These are phyloP conservation scores for Porodaedalea pini DNA, from an alignment of 1,284 basidiomycete species.

Conservation along the genomic window DNA sequence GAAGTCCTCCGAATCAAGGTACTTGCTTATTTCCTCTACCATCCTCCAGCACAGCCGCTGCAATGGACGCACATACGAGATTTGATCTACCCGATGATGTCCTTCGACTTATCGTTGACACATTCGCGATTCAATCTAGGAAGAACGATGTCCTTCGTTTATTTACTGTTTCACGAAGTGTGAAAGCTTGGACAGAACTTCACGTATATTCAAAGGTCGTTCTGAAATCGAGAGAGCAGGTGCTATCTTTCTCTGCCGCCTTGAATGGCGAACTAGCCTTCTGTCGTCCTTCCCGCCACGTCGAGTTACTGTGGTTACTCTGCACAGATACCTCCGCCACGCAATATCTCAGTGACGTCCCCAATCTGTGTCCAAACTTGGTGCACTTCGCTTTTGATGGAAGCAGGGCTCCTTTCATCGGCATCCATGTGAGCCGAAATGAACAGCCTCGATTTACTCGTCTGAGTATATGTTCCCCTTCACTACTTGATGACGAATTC, in stretches of 20 bases:
- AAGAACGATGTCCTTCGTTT: conserved; percentile 8
- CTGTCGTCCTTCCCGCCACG: conserved; percentile 7
- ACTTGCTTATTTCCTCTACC: too few relatives aligned
- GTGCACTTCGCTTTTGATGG: conserved; percentile 14
- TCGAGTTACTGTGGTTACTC: conserved; percentile 6
- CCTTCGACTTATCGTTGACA: conserved; percentile 6
- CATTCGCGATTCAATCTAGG: background rate
- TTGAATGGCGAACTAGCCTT: conserved; percentile 2
- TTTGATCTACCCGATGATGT: conserved; percentile 7
- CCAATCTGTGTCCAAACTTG: conserved; percentile 8
- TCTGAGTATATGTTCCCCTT: conserved; percentile 7
- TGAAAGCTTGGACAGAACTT: conserved; percentile 8
- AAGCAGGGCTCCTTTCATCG: background rate
- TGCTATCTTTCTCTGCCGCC: background rate
- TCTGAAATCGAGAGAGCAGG: conserved; percentile 6
- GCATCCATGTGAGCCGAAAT: background rate
- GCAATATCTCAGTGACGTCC: background rate
- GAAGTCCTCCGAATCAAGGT: too few relatives aligned
- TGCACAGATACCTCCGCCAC: background rate
- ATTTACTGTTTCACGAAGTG: background rate
- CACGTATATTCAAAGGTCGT: conserved; percentile 4
- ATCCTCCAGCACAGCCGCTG: background rate
- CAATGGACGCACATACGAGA: background rate
- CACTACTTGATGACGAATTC: background rate
- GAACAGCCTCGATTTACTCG: background rate